Evolutionary conservation across 768 basidiomycete species (phyloP).

Genomic region (Lyophyllum atratum): DNA sequence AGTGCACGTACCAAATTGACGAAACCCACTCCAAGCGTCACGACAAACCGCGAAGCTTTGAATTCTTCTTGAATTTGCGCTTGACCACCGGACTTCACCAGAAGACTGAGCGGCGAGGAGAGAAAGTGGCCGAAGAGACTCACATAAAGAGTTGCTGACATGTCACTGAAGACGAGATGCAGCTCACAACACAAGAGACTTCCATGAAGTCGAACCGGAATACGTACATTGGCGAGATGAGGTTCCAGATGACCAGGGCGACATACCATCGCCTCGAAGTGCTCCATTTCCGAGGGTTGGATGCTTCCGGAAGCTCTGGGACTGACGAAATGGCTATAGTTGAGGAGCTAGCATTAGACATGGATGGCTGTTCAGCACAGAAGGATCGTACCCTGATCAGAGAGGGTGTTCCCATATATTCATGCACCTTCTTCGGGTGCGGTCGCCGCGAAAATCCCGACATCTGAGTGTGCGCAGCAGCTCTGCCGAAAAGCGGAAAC

Average conservation of each 20-base stretch:
- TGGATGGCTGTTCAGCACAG: too few species aligned
- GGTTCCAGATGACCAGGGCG: conserved; percentile 9
- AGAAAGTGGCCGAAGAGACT: not conserved
- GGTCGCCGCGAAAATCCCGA: too few species aligned
- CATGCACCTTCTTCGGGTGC: too few species aligned
- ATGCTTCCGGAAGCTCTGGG: not conserved
- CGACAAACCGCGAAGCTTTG: conserved; percentile 5
- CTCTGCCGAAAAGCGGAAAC: too few species aligned
- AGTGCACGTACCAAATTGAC: conserved; percentile 3
- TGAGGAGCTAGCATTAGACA: not conserved
- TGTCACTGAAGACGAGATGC: not conserved
- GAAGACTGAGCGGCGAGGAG: not conserved
- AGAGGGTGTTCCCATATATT: too few species aligned
- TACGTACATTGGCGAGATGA: conserved; percentile 9
- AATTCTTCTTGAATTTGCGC: conserved; percentile 7
- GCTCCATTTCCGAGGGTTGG: conserved; percentile 11
- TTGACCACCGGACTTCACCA: conserved; percentile 5
- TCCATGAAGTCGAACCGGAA: not conserved
- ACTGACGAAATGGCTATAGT: not conserved
- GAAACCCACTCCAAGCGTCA: conserved; percentile 7
- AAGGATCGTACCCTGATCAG: too few species aligned
- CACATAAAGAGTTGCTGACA: conserved; percentile 7
- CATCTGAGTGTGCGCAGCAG: too few species aligned
- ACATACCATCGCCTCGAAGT: conserved; percentile 6
- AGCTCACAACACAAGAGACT: not conserved